Base-by-base conservation (phyloP, 768 basidiomycete genomes). In the Pleurotus citrinopileatus region DNA sequence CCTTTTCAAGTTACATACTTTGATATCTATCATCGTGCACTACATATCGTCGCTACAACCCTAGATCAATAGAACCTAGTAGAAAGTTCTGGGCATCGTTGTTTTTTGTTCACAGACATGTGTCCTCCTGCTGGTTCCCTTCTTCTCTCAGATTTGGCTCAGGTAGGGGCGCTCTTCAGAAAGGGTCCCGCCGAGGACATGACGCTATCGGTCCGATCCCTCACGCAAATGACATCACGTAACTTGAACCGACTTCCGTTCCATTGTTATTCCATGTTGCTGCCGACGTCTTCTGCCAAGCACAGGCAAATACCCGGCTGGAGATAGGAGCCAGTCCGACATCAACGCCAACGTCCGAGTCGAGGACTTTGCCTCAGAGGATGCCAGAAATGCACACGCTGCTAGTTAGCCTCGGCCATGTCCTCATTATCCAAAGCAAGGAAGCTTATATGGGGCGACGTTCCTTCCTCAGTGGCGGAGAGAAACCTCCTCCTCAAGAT, bases 401-500 rank as follows among this genome's bases (percentile, higher is more conserved):
- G 3, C 32, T n/a, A 34, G 10, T 7, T 7, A 19, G 12, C 17
- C 7, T 19, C 38, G 1, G 19, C 38, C 5, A 40, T 51, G 20
- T 25, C 48, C 17, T 22, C 48, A 17, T 25, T n/a, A 22, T 15
- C 25, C 13, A 48, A 48, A 8, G 51, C 27, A 40, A 52, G 62
- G 50, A 34, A 25, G 29, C 57, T 59, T 29, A 53, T 62, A 28
- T 60, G 61, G 62, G 60, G 60, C 50, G 56, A 50, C 40, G 55
- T 64, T 17, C 75, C 76, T 3, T 60, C 68, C 7, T 68, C 68
- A 2, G 71, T 70, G 58, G 61, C 67, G 54, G 85, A 87, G 69
- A 64, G 70, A 26, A 74, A 55, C 17, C 72, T 88, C 27, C 66
- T 89, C 22, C 60, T 79, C 58, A 88, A 89, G 58, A 70, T 81